Evolutionary conservation across 257 asterid species (phyloP), one percentile per base, ranked within the genome.

Genomic region (Orobanche coerulescens): DNA sequence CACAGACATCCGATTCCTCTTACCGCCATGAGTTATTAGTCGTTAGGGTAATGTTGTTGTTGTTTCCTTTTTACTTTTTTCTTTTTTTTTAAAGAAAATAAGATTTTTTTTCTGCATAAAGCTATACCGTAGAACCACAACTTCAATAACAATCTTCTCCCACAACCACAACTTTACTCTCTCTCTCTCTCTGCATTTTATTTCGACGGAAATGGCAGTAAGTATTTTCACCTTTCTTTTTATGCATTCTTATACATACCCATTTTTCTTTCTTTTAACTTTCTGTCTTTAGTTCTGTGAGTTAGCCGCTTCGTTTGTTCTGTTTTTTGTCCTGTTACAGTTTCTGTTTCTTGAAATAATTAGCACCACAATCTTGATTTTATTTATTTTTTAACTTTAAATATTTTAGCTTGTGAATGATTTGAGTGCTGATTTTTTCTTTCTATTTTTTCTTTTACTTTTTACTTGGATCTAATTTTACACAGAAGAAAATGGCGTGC

Each of bases 201-300:
- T 58, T 67, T 52, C 43, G 8, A 49, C 2, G 44, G 26, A 68
- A 73, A 84, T 84, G 88, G 82, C 83, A 25, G 86, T 84, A 75
- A 81, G 88, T 74, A 25, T 36, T 36, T 36, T 39, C 69, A 52
- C 39, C n/a, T 56, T 30, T n/a, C n/a, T 24, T 18, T 15, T 59
- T 23, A 47, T 58, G 48, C 61, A 13, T 34, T 47, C 61, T 36
- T 49, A 42, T 57, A 14, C 55, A 34, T 22, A 28, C 13, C 13
- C 19, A 3, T 50, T 10, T 20, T 61, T 64, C 9, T 31, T 53
- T 64, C 8, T 62, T 20, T 44, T 33, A 30, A 20, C 43, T 5
- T 0, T 42, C 20, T 8, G 20, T 55, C 34, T 54, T 23, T 11
- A 23, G 31, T 43, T 46, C 23, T 43, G 67, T 26, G 26, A 19